phyloP scores from a whole-genome alignment of 2,329 filamentous ascomycete species.

The Pseudonectria foliicola region DNA sequence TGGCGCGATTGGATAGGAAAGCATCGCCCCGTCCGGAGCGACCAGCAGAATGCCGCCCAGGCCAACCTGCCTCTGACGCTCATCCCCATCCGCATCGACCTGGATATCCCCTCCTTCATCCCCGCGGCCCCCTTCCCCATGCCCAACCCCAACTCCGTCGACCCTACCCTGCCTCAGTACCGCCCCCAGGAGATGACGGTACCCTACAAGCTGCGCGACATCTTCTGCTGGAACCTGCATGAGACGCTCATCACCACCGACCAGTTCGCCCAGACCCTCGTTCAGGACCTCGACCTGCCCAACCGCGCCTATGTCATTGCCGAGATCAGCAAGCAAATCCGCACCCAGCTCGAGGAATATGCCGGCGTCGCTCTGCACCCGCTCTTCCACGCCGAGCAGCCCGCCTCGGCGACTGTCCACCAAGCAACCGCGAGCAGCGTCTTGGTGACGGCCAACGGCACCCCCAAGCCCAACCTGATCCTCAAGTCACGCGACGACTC shows the following conservation, averaged over 20 bases:
- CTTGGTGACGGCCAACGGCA: conserved; percentile 10
- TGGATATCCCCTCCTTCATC: conserved; percentile 76
- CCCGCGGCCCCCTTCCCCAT: conserved; percentile 59
- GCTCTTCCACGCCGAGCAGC: conserved; percentile 63
- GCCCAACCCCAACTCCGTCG: conserved; percentile 54
- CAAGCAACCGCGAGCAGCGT: conserved; percentile 5
- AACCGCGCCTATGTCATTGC: conserved; percentile 61
- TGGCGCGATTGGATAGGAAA: conserved; percentile 96
- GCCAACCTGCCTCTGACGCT: conserved; percentile 79
- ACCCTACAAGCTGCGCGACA: conserved; percentile 83
- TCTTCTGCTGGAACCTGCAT: conserved; percentile 97
- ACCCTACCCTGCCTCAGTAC: conserved; percentile 72
- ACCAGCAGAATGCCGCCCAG: conserved; percentile 55
- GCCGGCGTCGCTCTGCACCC: conserved; percentile 90
- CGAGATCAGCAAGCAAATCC: conserved; percentile 88
- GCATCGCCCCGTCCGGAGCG: conserved; percentile 45
- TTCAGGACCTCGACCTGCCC: conserved; percentile 88
- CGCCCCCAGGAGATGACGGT: conserved; percentile 71
- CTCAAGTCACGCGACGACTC: conserved; percentile 33
- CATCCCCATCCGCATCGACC: conserved; percentile 92
- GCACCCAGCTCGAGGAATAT: conserved; percentile 92
- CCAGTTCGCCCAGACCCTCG: conserved; percentile 84
- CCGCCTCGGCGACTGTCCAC: conserved; percentile 17
- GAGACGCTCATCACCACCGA: conserved; percentile 92
- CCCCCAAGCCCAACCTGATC: conserved; percentile 23